These are phyloP conservation scores for Saccharomyces hybrid DNA, from an alignment of 1,139 yeast species.

Conservation along the genomic window DNA sequence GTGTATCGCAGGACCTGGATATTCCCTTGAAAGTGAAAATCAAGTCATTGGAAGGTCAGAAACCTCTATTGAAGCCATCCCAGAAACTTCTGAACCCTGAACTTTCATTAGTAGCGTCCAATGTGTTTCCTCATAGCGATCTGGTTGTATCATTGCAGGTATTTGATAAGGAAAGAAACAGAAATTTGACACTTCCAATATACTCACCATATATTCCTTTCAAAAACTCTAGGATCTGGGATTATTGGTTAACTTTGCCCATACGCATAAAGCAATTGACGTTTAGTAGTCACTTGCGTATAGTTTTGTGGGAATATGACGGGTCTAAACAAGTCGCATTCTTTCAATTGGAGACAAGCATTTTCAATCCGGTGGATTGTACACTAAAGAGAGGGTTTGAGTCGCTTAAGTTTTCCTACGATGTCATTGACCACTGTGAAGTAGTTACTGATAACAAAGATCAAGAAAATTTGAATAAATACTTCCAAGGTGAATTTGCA, in stretches of 20 bases:
- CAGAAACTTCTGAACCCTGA: slow-evolving; percentile 49
- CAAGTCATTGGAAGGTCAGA: slow-evolving; percentile 42
- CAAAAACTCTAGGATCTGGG: slow-evolving; percentile 42
- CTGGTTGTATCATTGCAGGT: slow-evolving; percentile 57
- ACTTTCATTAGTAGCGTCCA: slow-evolving; percentile 44
- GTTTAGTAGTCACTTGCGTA: slow-evolving; percentile 48
- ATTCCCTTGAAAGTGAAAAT: slow-evolving; percentile 48
- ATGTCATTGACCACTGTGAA: slow-evolving; percentile 20
- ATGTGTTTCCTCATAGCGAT: slow-evolving; percentile 48
- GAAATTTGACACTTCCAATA: slow-evolving; percentile 51
- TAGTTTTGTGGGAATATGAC: slow-evolving; percentile 60
- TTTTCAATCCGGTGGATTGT: slow-evolving; percentile 47
- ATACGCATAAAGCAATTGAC: slow-evolving; percentile 64
- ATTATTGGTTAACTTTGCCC: slow-evolving; percentile 64
- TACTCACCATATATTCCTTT: slow-evolving; percentile 60
- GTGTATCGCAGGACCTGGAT: slow-evolving; percentile 64
- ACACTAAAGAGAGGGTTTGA: slow-evolving; percentile 54
- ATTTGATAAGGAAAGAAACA: slow-evolving; percentile 47
- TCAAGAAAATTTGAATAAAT: slow-evolving; percentile 52
- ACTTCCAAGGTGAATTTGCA: slow-evolving; percentile 60
- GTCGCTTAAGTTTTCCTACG: slow-evolving; percentile 37
- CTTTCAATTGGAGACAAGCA: slow-evolving; percentile 51
- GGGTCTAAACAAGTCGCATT: slow-evolving; percentile 44
- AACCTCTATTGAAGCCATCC: slow-evolving; percentile 44
- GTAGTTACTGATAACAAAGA: slow-evolving; percentile 36